Evolutionary conservation across 225 moss, liverwort and hornwort genomes (phyloP).

Genomic region (Pseudisothecium myosuroides): DNA sequence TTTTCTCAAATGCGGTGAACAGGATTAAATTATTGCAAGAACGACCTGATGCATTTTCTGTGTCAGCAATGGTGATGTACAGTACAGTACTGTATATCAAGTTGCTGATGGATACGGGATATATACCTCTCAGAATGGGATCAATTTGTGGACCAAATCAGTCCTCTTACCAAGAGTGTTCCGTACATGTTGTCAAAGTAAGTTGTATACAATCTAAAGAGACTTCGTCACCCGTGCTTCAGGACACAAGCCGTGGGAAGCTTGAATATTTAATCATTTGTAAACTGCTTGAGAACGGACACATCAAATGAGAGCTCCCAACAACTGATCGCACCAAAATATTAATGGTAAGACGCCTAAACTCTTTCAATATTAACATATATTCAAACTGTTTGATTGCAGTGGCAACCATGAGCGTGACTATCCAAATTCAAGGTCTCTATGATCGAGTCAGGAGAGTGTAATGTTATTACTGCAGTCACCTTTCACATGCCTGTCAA

Average conservation of each 20-base stretch:
- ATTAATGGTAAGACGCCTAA: not conserved
- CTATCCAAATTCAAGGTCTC: not conserved
- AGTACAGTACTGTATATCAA: not conserved
- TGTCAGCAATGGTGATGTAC: not conserved
- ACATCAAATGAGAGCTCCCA: not conserved
- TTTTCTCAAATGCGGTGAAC: not conserved
- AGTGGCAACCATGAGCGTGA: not conserved
- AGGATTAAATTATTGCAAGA: not conserved
- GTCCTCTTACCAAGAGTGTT: not conserved
- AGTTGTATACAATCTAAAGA: not conserved
- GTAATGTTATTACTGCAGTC: not conserved
- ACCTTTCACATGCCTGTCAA: not conserved
- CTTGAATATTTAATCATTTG: not conserved
- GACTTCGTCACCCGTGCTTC: not conserved
- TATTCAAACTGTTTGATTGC: not conserved
- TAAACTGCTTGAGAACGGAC: not conserved
- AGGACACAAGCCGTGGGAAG: not conserved
- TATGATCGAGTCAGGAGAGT: not conserved
- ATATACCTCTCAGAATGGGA: not conserved
- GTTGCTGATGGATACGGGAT: not conserved
- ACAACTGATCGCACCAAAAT: not conserved
- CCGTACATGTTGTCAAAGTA: not conserved
- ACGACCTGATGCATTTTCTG: not conserved
- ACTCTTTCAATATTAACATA: not conserved
- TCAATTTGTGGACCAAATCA: not conserved